Evolutionary conservation across 2,329 filamentous ascomycete genomes (phyloP).

Genomic region (Lasiodiplodia sp.): DNA sequence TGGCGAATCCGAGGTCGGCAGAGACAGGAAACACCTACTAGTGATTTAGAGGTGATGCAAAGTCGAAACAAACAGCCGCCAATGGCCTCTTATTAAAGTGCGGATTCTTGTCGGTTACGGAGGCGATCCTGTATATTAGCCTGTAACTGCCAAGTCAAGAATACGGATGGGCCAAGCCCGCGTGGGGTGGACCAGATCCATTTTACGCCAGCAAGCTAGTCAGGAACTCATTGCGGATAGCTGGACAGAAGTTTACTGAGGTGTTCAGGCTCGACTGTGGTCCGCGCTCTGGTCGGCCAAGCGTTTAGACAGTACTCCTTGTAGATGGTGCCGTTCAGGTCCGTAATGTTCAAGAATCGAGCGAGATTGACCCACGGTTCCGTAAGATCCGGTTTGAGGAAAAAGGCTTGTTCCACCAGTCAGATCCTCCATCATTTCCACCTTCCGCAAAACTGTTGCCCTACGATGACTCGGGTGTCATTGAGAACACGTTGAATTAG

Average conservation of each 20-base stretch:
- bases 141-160: conserved; percentile 25
- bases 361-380: not conserved
- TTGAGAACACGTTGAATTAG: not conserved
- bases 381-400: not conserved
- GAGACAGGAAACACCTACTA: not conserved
- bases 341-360: not conserved
- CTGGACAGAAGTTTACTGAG: not conserved
- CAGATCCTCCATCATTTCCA: not conserved
- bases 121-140: conserved; percentile 23
- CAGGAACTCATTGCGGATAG: not conserved
- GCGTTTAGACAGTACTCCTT: not conserved
- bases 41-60: not conserved
- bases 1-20: not conserved
- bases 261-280: not conserved
- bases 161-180: conserved; percentile 19
- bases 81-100: not conserved
- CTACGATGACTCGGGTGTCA: not conserved
- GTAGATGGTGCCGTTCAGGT: not conserved
- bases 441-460: not conserved
- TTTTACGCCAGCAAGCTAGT: not conserved
- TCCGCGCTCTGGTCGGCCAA: conserved; percentile 8
- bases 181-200: not conserved
- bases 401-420: not conserved
- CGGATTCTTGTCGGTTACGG: not conserved
- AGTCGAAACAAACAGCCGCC: not conserved